These are phyloP conservation scores for Cercospora sojina DNA, from an alignment of 2,329 filamentous ascomycete species.

Conservation along the genomic window DNA sequence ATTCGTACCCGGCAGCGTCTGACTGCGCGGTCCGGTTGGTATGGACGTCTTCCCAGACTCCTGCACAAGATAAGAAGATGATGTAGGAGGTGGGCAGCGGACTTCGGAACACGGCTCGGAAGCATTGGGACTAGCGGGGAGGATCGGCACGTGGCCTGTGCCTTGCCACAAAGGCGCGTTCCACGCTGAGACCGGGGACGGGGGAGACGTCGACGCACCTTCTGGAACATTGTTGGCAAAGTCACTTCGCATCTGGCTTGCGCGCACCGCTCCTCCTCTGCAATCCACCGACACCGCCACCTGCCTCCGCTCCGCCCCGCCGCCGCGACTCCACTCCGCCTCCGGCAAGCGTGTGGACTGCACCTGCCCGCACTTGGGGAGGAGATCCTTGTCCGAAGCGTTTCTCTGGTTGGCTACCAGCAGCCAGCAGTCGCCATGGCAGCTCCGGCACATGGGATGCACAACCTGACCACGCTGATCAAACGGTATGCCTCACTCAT, in stretches of 20 bases:
- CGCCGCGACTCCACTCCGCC: background rate
- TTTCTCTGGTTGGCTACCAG: conserved; percentile 4
- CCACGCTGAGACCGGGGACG: background rate
- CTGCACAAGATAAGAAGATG: background rate
- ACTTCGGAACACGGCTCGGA: background rate
- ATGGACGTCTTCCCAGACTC: background rate
- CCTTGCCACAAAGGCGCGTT: background rate
- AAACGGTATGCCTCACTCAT: conserved; percentile 66
- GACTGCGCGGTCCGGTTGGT: background rate
- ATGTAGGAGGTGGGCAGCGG: background rate
- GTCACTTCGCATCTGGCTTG: background rate
- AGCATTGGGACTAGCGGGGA: background rate
- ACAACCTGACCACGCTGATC: conserved; percentile 95
- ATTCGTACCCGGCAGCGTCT: background rate
- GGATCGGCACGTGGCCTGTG: conserved; percentile 2
- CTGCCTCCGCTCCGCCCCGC: background rate
- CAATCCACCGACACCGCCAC: background rate
- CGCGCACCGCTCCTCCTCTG: background rate
- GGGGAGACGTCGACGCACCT: background rate
- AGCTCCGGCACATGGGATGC: conserved; percentile 64
- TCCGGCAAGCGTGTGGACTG: background rate
- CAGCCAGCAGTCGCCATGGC: conserved; percentile 12
- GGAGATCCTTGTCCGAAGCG: conserved; percentile 1
- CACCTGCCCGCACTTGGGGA: background rate
- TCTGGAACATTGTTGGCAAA: conserved; percentile 4